Conservation (phyloP, 139 green algal genomes). For the Tetradesmus obliquus region DNA sequence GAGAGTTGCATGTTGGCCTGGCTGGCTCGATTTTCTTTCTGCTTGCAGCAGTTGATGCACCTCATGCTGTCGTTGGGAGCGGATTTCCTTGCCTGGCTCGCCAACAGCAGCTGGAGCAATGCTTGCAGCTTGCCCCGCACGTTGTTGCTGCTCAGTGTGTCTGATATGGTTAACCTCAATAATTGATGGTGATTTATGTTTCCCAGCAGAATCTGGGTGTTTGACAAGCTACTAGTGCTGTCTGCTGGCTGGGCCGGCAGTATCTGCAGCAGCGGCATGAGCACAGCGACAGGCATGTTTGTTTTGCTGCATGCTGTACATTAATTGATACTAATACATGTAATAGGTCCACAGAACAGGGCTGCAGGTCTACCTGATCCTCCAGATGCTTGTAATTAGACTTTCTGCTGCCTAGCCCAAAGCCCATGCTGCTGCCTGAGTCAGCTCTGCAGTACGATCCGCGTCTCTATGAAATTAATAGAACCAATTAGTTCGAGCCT, state of each 20-base stretch:
- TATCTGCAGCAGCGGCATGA: not conserved
- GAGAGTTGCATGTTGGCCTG: not conserved
- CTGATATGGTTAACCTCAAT: not conserved
- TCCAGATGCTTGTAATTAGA: not conserved
- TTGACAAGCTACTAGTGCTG: not conserved
- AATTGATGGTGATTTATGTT: not conserved
- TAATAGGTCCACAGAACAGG: not conserved
- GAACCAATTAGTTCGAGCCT: too few species aligned
- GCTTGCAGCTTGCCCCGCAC: not conserved
- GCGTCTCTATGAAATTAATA: too few species aligned
- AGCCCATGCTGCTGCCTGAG: not conserved
- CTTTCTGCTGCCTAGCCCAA: not conserved
- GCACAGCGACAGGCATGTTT: not conserved
- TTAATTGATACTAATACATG: not conserved
- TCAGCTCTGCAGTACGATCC: not conserved
- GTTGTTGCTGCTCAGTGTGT: not conserved
- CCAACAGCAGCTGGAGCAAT: not conserved
- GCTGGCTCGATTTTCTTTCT: not conserved
- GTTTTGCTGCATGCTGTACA: not conserved
- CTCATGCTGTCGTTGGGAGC: not conserved
- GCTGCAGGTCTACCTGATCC: not conserved
- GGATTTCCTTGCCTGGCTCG: not conserved
- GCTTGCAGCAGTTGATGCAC: not conserved
- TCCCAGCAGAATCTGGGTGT: not conserved
- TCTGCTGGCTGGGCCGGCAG: not conserved